A percentile compares a stretch with the other conserved stretches of the same genome.
Conservation (phyloP, 2,329 filamentous ascomycete genomes). For the Sporothrix brunneoviolacea region DNA sequence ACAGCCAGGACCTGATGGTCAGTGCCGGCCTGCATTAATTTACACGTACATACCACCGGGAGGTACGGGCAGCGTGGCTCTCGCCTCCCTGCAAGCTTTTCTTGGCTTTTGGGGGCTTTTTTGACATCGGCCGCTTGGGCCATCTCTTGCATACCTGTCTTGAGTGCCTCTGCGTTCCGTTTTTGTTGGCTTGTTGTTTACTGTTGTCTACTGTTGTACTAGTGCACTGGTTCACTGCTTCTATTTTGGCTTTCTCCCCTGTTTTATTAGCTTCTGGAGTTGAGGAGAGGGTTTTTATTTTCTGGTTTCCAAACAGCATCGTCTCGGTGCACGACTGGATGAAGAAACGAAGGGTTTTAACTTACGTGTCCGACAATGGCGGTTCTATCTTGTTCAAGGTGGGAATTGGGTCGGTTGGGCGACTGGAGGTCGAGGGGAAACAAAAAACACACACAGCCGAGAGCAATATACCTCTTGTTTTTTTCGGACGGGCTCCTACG, state of each 20-base stretch:
- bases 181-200: constrained; percentile 2
- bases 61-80: too few relatives aligned
- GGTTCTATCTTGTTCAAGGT: constrained; percentile 1
- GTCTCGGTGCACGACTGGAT: constrained; percentile 18
- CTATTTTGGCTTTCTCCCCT: constrained; percentile 8
- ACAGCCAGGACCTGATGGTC: constrained; percentile 24
- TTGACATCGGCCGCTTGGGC: background rate
- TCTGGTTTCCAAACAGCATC: constrained; percentile 14
- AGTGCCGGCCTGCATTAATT: constrained; percentile 21
- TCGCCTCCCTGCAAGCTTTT: background rate
- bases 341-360: constrained; percentile 18
- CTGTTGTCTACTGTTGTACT: background rate
- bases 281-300: constrained; percentile 11
- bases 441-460: background rate
- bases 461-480: constrained; percentile 5
- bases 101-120: too few relatives aligned
- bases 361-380: constrained; percentile 4
- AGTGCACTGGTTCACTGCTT: background rate
- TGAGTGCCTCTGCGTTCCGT: background rate
- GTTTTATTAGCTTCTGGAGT: constrained; percentile 23
- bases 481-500: background rate
- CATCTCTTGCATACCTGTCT: constrained; percentile 1
- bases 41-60: constrained; percentile 6
- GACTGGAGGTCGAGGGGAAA: background rate
- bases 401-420: constrained; percentile 1